Evolutionary conservation across 306 rosid species (phyloP).

Genomic region (Oemleria cerasiformis): DNA sequence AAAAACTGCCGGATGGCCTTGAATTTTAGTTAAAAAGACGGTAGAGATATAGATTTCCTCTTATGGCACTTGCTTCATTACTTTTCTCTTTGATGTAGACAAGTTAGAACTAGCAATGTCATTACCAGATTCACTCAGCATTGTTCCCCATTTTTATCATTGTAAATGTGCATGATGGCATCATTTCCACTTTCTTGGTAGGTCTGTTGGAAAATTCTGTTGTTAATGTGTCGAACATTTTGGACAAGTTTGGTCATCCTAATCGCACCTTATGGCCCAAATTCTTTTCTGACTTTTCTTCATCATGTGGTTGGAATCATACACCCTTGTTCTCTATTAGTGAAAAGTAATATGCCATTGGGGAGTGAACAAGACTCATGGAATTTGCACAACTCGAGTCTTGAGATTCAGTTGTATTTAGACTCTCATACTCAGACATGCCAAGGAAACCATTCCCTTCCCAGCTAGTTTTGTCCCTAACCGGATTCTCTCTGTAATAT

Average conservation of each 20-base stretch:
- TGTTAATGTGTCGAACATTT: not conserved
- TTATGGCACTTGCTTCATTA: slow-evolving; percentile 2
- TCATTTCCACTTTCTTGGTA: not conserved
- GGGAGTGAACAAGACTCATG: not conserved
- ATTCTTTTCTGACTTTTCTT: not conserved
- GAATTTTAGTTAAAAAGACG: not conserved
- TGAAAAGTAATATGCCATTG: not conserved
- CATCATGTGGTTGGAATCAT: not conserved
- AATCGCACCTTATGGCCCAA: not conserved
- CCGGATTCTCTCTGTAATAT: not conserved
- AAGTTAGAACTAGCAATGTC: slow-evolving; percentile 8
- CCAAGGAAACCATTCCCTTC: not conserved
- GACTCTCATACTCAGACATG: not conserved
- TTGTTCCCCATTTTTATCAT: not conserved
- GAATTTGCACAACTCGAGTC: not conserved
- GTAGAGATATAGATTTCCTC: slow-evolving; percentile 9
- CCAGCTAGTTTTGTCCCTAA: not conserved
- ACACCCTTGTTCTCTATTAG: not conserved
- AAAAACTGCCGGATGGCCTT: not conserved
- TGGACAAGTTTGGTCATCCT: not conserved
- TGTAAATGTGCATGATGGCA: not conserved
- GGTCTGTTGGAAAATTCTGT: not conserved
- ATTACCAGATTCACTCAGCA: not conserved
- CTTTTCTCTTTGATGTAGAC: not conserved
- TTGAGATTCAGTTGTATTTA: not conserved